Evolutionary conservation across 306 rosid genomes (phyloP).

Genomic region (Mimosa bimucronata): DNA sequence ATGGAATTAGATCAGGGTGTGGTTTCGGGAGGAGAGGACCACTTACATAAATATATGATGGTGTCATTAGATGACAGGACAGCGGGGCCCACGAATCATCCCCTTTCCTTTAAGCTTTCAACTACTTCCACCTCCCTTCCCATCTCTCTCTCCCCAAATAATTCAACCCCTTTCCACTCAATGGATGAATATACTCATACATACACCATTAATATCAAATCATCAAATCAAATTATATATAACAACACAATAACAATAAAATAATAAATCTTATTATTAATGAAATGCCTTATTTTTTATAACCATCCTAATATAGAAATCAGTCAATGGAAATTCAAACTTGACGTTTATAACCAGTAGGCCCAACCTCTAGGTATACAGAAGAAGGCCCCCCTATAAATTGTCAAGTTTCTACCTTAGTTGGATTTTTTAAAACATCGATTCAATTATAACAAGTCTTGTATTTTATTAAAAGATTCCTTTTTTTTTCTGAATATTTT

Average conservation of each 20-base stretch:
- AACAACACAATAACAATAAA: too few species aligned
- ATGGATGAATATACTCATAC: not conserved
- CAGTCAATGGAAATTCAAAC: too few species aligned
- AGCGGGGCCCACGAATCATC: slow-evolving; percentile 21
- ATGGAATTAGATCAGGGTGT: not conserved
- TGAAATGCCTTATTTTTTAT: too few species aligned
- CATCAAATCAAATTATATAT: too few species aligned
- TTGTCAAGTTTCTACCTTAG: too few species aligned
- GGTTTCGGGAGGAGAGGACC: not conserved
- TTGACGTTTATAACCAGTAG: too few species aligned
- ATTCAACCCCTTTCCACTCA: not conserved
- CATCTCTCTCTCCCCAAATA: not conserved
- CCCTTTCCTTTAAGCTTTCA: slow-evolving; percentile 36
- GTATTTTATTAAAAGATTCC: not conserved
- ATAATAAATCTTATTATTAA: too few species aligned
- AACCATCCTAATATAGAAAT: too few species aligned
- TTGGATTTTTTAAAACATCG: too few species aligned
- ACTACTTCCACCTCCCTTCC: slow-evolving; percentile 44
- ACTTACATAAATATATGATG: not conserved
- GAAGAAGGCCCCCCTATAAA: too few species aligned
- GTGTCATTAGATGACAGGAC: slow-evolving; percentile 12
- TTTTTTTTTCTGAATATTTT: not conserved
- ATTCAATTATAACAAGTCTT: too few species aligned
- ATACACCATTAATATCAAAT: not conserved
- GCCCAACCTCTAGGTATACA: too few species aligned